Evolutionary conservation across 2,329 filamentous ascomycete genomes (phyloP).

Genomic region (Paraphaeosphaeria minitans): DNA sequence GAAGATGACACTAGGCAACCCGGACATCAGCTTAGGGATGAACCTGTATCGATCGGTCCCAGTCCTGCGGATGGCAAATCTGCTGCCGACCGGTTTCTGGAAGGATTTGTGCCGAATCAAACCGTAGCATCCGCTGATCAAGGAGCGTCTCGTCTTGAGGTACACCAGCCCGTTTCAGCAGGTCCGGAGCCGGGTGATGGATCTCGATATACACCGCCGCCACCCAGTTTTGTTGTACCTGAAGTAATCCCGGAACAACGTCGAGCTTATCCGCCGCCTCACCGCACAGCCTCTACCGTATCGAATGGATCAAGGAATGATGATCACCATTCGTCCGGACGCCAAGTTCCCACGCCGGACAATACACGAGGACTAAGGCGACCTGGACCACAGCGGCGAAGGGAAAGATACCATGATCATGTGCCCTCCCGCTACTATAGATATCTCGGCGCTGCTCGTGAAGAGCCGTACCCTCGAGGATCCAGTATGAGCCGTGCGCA

Average conservation of each 20-base stretch:
- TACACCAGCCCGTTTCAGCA: slow-evolving; percentile 21
- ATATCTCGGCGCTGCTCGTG: slow-evolving; percentile 42
- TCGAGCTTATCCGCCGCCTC: slow-evolving; percentile 25
- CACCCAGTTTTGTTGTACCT: slow-evolving; percentile 21
- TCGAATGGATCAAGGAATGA: slow-evolving; percentile 43
- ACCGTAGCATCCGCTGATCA: slow-evolving; percentile 21
- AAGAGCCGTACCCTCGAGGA: slow-evolving; percentile 43
- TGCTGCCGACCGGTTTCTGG: slow-evolving; percentile 44
- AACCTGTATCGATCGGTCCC: slow-evolving; percentile 26
- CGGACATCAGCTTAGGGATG: slow-evolving; percentile 31
- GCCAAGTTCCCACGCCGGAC: slow-evolving; percentile 35
- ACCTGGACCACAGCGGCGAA: slow-evolving; percentile 36
- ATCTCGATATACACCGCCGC: slow-evolving; percentile 37
- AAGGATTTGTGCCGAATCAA: slow-evolving; percentile 36
- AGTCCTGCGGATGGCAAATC: slow-evolving; percentile 32
- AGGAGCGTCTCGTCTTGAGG: slow-evolving; percentile 18
- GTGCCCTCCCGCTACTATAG: slow-evolving; percentile 43
- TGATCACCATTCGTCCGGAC: slow-evolving; percentile 28
- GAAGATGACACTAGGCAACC: slow-evolving; percentile 30
- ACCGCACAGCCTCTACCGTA: slow-evolving; percentile 35
- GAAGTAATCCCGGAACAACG: slow-evolving; percentile 22
- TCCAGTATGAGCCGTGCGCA: slow-evolving; percentile 44
- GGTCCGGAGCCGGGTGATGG: slow-evolving; percentile 34
- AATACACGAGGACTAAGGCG: slow-evolving; percentile 29
- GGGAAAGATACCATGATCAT: slow-evolving; percentile 40